Evolutionary conservation across 331 rosid species (phyloP), one percentile per base, ranked within the genome.

Genomic region (Rhamnella rubrinervis): DNA sequence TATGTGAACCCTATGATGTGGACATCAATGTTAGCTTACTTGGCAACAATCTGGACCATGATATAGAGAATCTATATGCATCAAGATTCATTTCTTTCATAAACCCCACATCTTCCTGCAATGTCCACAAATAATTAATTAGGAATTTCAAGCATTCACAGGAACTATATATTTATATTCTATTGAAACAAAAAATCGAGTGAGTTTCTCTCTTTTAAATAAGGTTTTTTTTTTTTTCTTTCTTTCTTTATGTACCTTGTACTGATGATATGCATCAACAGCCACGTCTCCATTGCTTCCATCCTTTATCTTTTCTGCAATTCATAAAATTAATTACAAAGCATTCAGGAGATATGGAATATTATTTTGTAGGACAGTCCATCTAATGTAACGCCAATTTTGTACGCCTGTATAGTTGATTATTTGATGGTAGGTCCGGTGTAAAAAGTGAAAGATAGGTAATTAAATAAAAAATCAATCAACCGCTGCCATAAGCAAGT

Each of bases 11-110:
- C 5, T 31, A 31, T 31, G 35, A 31, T 31, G 35, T 31, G 35
- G 35, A n/a, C n/a, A n/a, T n/a, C 35, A 31, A 31, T 31, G 3
- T 20, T 5, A 55, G 37, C 68, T 72, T 68, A 76, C 85, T 73
- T 63, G 79, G 77, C 28, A 81, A 59, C 59, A 81, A 40, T 69
- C 82, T 44, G 5, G 79, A 8, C 82, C 79, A 81, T 9, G 79
- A 81, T 59, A 81, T 77, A 20, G 82, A 77, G 38, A 77, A 81
- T 6, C 82, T 70, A 40, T 72, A 81, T 8, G 82, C 85, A 72
- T 81, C 85, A 44, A 77, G 18, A 9, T 15, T 26, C 77, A 75
- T 60, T 2, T 71, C 49, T 58, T 75, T 71, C 84, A 71, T 71
- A 10, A 77, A 68, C 4, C 49, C 59, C 51, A 77, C 82, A 65